Evolutionary conservation across 441 rosid genomes (phyloP).

Genomic region (Croton setiger): DNA sequence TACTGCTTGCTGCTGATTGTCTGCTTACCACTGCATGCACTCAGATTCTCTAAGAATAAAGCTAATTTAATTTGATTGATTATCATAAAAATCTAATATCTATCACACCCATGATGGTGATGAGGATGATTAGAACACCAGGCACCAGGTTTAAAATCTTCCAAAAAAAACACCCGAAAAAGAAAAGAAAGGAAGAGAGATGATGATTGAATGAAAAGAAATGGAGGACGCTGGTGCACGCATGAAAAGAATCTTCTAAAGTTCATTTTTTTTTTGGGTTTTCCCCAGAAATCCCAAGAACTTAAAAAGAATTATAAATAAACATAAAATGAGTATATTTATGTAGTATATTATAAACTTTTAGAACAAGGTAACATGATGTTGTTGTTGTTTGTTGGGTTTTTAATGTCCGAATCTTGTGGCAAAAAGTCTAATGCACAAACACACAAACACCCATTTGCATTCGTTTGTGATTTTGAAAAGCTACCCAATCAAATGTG

Average conservation of each 20-base stretch:
- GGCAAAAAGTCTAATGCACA: conserved; percentile 12
- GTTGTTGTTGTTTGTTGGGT: conserved; percentile 18
- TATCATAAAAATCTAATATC: not conserved
- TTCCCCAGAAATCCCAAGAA: conserved; percentile 29
- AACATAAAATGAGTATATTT: not conserved
- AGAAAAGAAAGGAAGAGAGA: not conserved
- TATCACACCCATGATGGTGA: not conserved
- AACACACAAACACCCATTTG: not conserved
- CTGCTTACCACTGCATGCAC: not conserved
- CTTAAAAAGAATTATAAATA: conserved; percentile 9
- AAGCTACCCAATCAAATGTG: conserved; percentile 22
- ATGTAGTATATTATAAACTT: not conserved
- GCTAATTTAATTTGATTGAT: not conserved
- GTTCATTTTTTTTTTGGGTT: not conserved
- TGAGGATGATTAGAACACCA: not conserved
- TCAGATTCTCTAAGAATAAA: not conserved
- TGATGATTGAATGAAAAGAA: not conserved
- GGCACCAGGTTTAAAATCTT: not conserved
- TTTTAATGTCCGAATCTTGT: conserved; percentile 24
- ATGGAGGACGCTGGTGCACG: not conserved
- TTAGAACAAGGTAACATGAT: conserved; percentile 24
- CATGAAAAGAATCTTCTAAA: conserved; percentile 19
- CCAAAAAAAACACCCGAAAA: not conserved
- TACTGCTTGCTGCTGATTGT: not conserved
- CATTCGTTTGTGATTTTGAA: conserved; percentile 18